phyloP scores from a whole-genome alignment of 2,329 filamentous ascomycete species.

The Pyrenochaeta sp. region DNA sequence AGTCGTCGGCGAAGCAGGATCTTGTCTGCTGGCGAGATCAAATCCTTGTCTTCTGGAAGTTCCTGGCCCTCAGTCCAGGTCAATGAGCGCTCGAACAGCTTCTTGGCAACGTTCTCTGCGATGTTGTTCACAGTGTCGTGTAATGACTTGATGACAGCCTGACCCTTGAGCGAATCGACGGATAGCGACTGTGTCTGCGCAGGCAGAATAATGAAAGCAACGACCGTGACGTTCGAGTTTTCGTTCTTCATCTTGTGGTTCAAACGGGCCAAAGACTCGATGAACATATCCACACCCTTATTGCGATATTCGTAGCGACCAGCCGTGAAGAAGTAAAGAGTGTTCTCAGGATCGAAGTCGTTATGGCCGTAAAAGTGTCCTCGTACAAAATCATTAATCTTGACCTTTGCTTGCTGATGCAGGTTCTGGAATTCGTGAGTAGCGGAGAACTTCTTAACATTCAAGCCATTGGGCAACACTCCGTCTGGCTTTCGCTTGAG shows the following conservation, averaged over 20 bases:
- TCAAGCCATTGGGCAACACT: conserved; percentile 93
- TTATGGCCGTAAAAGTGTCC: conserved; percentile 99
- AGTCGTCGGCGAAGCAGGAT: conserved; percentile 89
- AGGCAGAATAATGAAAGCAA: conserved; percentile 98
- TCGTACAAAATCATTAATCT: conserved; percentile 97
- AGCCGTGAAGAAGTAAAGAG: conserved; percentile 95
- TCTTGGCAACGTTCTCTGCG: conserved; percentile 88
- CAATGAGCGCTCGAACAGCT: conserved; percentile 92
- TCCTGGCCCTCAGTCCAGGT: conserved; percentile 95
- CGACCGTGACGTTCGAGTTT: conserved; percentile 90
- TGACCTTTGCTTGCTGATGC: conserved; percentile 94
- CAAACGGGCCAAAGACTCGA: conserved; percentile 90
- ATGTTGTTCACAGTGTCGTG: conserved; percentile 93
- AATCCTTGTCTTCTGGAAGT: conserved; percentile 94
- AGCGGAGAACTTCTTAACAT: conserved; percentile 97
- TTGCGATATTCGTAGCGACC: conserved; percentile 98
- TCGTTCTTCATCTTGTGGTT: conserved; percentile 89
- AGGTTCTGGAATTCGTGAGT: conserved; percentile 99
- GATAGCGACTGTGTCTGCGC: conserved; percentile 94
- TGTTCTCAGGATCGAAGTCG: conserved; percentile 96
- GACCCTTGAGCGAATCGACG: conserved; percentile 93
- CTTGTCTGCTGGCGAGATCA: conserved; percentile 90
- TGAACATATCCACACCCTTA: conserved; percentile 99
- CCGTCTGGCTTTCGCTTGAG: conserved; percentile 98
- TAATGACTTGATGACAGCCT: conserved; percentile 96